A percentile compares a stretch with the other conserved stretches of the same genome.
phyloP scores from a whole-genome alignment of 495 filamentous ascomycete genomes.

The Penicillium salamii region DNA sequence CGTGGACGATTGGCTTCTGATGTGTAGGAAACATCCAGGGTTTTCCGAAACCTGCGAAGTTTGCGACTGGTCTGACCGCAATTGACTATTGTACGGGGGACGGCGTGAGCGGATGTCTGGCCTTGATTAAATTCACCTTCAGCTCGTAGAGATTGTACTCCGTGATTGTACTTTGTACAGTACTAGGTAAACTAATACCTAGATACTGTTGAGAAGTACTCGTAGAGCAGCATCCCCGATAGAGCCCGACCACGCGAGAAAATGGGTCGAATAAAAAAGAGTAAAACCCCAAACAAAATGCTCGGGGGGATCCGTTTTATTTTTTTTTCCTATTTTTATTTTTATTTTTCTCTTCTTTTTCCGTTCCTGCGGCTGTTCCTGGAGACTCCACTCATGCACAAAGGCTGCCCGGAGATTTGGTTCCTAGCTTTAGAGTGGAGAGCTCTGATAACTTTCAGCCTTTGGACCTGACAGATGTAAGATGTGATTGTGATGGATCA shows the following conservation, averaged over 20 bases:
- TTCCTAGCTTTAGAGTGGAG: conserved; percentile 26
- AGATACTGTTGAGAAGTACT: no score
- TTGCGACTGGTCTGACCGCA: conserved; percentile 9
- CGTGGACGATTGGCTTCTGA: conserved; percentile 14
- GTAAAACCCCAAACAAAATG: conserved; percentile 4
- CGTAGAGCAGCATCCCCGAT: conserved; percentile 8
- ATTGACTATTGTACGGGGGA: conserved; percentile 13
- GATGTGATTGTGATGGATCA: conserved; percentile 21
- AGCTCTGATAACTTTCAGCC: conserved; percentile 2
- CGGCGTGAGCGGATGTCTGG: conserved; percentile 15
- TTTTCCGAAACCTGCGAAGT: conserved; percentile 14
- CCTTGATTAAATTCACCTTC: conserved; percentile 14
- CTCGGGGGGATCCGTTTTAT: conserved; percentile 27
- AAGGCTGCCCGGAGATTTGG: conserved; percentile 24
- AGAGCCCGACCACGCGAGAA: conserved; percentile 29
- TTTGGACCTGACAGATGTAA: conserved; percentile 10
- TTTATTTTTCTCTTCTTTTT: background rate
- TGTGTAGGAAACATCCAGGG: conserved; percentile 5
- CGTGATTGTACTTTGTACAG: no score
- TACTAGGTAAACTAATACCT: no score
- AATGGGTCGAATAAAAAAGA: background rate
- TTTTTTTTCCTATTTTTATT: no score
- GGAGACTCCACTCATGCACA: conserved; percentile 22
- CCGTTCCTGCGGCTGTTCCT: conserved; percentile 29
- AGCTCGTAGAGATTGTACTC: no score